Base-by-base conservation (phyloP, 164 flowering plant species). In the Macadamia tetraphylla region DNA sequence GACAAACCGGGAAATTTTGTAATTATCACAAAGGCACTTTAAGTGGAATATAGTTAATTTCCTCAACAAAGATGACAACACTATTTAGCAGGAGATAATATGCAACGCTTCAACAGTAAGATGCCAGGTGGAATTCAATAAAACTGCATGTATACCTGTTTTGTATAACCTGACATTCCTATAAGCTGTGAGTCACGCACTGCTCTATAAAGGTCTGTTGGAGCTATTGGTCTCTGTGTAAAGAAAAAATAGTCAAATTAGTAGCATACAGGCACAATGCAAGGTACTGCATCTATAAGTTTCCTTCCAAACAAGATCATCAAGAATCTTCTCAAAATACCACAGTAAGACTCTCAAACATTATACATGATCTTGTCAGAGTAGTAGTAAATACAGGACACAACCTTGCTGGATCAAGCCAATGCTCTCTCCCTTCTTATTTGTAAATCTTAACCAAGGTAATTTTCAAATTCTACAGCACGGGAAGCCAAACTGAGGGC, bases 111-210 rank as follows among this genome's bases (percentile, higher is more conserved):
- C 17, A 53, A 53, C 40, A 35, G 5, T 35, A 35, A 35, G 3
- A 35, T 8, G 8, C 53, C 11, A 14, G 53, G 53, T 49, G 53
- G 15, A 53, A 53, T 12, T 53, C 17, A 17, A 46, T 46, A 46
- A 53, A 53, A 53, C 15, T 53, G 57, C 18, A 55, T 56, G 17
- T 68, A 48, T 79, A 95, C 99, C 97, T 88, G 86, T 69, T 82
- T 94, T 65, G 98, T 74, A 84, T 84, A 89, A 70, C 97, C 99
- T 9, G 92, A 89, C 82, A 92, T 31, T 66, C 99, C 99, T 32
- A 86, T 40, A 44, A 94, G 97, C 60, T 94, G 96, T 65, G 98
- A 81, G 72, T 90, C 96, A 35, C 99, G 86, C 67, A 92, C 79
- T 62, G 78, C 83, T 83, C 92, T 83, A 69, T 92, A 92, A 55